Evolutionary conservation across 768 basidiomycete genomes (phyloP), one percentile per base, ranked within the genome.

Genomic region (Hericium erinaceus): DNA sequence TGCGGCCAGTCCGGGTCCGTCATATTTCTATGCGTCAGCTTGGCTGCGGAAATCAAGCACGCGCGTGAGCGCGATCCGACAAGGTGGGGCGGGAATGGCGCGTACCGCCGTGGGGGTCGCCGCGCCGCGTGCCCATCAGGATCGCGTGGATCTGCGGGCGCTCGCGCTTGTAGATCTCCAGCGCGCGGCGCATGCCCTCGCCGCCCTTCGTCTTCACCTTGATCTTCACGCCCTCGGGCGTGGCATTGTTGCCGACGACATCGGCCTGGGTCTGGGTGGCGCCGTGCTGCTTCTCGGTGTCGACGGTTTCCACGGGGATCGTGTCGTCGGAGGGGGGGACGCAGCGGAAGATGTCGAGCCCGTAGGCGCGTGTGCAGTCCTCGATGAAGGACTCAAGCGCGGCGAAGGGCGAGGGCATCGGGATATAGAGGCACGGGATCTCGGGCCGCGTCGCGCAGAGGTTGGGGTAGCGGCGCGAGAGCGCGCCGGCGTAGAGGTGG

Each of bases 101-200:
- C 84, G 67, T 64, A 94, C 95, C 89, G 68, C 95, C 94, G 70
- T 98, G 92, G 8, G 97, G 97, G 73, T 99, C 97, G 9, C 82
- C 78, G 61, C 90, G 74, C 58, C 97, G 75, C 4, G 92, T 98
- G 4, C 97, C 97, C 48, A 99, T 82, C 16, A 99, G 69, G 20
- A 98, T 89, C 3, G 89, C 93, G 48, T 79, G 79, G 52, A 95
- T 82, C 16, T 82, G 72, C 11, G 83, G 84, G 65, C 82, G 82
- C 44, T 70, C 72, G 22, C 72, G 72, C 69, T 92, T 84, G 77
- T 94, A 97, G 52, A 76, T 67, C 58, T 82, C 77, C 15, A 97
- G 71, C 7, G 90, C 93, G 57, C 77, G 75, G 58, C 84, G 84
- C 92, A 98, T 98, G 18, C 82, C 81, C 60, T 83, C 80, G 5